Evolutionary conservation across 495 filamentous ascomycete genomes (phyloP), one percentile per base, ranked within the genome.

Genomic region (Talaromyces stipitatus): DNA sequence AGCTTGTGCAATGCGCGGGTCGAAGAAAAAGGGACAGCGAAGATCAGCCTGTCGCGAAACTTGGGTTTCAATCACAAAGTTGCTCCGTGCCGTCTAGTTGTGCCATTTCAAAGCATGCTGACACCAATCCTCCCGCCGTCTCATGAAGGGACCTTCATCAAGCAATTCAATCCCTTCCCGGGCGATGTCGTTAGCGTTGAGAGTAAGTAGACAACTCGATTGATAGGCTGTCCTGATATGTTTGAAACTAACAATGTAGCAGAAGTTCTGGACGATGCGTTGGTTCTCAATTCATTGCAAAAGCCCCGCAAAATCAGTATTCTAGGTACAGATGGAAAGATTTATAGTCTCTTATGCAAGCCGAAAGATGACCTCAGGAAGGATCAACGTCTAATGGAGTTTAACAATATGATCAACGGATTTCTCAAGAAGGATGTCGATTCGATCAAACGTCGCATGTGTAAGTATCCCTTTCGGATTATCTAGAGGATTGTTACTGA

Each of bases 301-400:
- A 89, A 92, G 61, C 94, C 95, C 12, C 85, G 92, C 51, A 96
- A 90, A 64, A 85, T 99, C 60, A 90, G 84, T 27, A 89, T 94
- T 27, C 81, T 86, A 41, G 94, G 92, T 5, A 91, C 89, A 0
- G 91, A 99, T 70, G 94, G 94, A 11, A 85, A 85, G 51, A 77
- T 81, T 5, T 99, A 99, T 64, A 86, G 87, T 26, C 82, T 97
- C 14, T 79, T 99, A 47, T 94, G 95, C 76, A 99, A 99, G 64
- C 94, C 94, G 4, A 97, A 97, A 68, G 94, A 97, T 65, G 95
- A 99, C 69, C 79, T 99, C 4, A 87, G 94, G 6, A 97, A 96
- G 62, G 94, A 99, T 60, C 91, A 96, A 63, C 88, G 94, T 47
- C 83, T 98, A 20, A 97, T 99, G 95, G 95, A 97, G 66, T 99